Conservation (phyloP, 2,329 filamentous ascomycete genomes). For the Didymella exigua region DNA sequence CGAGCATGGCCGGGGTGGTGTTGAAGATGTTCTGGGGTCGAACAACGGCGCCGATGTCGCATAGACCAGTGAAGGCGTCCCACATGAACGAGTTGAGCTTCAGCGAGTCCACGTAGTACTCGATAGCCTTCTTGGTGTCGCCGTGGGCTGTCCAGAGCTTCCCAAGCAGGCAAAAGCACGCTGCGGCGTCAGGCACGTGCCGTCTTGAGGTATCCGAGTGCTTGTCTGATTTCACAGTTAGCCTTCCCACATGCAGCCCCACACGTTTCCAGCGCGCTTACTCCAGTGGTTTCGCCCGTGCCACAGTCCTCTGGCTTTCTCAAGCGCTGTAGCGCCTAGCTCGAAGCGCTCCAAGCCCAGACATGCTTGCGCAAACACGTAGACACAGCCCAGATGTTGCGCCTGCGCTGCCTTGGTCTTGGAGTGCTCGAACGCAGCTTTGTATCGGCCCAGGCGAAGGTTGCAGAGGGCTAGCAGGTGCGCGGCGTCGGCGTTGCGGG, state of each 20-base stretch:
- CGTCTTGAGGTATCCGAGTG: constrained; percentile 78
- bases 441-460: constrained; percentile 78
- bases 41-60: constrained; percentile 79
- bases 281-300: constrained; percentile 75
- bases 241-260: neutral
- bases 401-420: constrained; percentile 73
- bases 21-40: constrained; percentile 87
- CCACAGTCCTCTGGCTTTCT: constrained; percentile 82
- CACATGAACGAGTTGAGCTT: constrained; percentile 96
- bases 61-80: constrained; percentile 91
- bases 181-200: constrained; percentile 79
- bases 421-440: constrained; percentile 83
- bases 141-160: constrained; percentile 84
- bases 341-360: constrained; percentile 77
- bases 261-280: constrained; percentile 53
- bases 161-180: constrained; percentile 81
- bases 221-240: constrained; percentile 55
- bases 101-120: constrained; percentile 85
- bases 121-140: constrained; percentile 80
- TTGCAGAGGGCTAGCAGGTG: constrained; percentile 87
- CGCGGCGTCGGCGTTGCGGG: constrained; percentile 76
- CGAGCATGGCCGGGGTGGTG: constrained; percentile 67
- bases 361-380: constrained; percentile 89
- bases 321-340: constrained; percentile 82
- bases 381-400: constrained; percentile 82